Evolutionary conservation across 768 basidiomycete genomes (phyloP), one percentile per base, ranked within the genome.

Genomic region (Lenzites betulinus): DNA sequence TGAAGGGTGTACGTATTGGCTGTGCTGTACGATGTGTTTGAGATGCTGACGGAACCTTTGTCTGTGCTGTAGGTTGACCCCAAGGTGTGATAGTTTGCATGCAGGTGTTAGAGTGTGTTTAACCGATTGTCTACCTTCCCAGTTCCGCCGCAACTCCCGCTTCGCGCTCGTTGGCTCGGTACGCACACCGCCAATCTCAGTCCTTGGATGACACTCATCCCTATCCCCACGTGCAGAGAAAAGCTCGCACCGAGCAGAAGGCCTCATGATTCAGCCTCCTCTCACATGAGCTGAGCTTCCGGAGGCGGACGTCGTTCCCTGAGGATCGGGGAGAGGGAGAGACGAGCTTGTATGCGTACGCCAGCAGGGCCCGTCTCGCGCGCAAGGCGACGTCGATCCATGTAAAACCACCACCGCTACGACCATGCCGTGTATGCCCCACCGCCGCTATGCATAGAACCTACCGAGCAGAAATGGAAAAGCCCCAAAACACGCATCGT

Each of bases 101-200:
- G 67, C 64, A 36, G 53, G 16, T 47, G 36, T 55, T 26, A 56
- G 49, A 54, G 57, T 44, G 48, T 46, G 13, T 58, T 47, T 62
- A 53, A 61, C 41, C 38, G 50, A 43, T 54, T 50, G 43, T 55
- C 51, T 60, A 28, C 3, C 22, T 20, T 38, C n/a, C n/a, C n/a
- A 93, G 92, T 93, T 92, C 85, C 90, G 92, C 73, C 87, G 88
- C 72, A 94, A 94, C 72, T 83, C 90, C 56, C 82, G 82, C 64
- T 81, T 81, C 71, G 90, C 92, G 51, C 83, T 87, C 36, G 73
- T 75, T 60, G 92, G 92, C 71, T 90, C 90, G 51, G 92, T 93
- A 70, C 69, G 89, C 76, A 5, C 30, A 11, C 30, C 30, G 30
- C 30, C 4, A 36, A 16, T 18, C 43, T 46, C 30, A 35, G 25